Percentiles rank a stretch among this genome's conserved stretches.
Conservation (phyloP, 2,329 filamentous ascomycete genomes). For the Plectosphaerella cucumerina region DNA sequence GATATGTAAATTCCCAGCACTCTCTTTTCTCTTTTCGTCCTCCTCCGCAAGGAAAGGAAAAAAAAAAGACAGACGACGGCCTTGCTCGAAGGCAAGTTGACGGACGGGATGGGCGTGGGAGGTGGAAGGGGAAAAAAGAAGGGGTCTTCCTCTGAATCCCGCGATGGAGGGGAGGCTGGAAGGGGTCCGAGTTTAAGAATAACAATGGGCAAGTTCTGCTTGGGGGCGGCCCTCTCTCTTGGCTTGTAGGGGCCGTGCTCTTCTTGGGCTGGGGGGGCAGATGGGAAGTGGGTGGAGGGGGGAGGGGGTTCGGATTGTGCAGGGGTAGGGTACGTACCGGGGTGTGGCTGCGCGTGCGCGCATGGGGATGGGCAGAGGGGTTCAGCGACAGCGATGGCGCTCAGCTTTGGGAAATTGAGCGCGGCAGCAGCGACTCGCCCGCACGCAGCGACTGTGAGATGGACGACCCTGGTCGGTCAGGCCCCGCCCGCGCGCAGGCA, state of each 20-base stretch:
- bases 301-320: background rate
- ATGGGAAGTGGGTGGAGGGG: background rate
- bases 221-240: background rate
- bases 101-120: constrained; percentile 8
- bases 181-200: constrained; percentile 17
- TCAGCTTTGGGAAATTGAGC: background rate
- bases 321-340: background rate
- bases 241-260: background rate
- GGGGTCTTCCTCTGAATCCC: constrained; percentile 8
- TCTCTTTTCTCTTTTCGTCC: background rate
- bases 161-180: constrained; percentile 15
- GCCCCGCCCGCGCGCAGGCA: background rate
- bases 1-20: background rate
- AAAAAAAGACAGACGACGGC: constrained; percentile 6
- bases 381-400: background rate
- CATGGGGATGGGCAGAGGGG: background rate
- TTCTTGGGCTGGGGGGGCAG: too few relatives aligned
- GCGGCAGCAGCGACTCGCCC: constrained; percentile 2
- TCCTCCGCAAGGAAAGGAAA: constrained; percentile 3
- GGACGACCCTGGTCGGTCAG: background rate
- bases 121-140: constrained; percentile 2
- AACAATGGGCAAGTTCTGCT: constrained; percentile 10
- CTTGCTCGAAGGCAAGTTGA: too few relatives aligned
- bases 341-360: too few relatives aligned
- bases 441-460: background rate